These are phyloP conservation scores for Artemisia argyi DNA, from an alignment of 129 eudicot species.

Conservation along the genomic window DNA sequence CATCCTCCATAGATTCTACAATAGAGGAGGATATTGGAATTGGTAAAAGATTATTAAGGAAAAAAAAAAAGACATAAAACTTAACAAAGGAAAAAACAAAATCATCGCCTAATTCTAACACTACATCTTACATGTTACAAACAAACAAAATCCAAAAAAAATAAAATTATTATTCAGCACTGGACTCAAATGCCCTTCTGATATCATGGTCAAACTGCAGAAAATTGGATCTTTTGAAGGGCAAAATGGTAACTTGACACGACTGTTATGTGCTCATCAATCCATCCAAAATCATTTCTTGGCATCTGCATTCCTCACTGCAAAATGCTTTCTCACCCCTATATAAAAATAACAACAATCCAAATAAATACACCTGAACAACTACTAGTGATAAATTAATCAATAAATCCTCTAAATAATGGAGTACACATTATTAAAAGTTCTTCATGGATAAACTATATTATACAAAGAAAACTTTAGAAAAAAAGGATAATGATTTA, in stretches of 20 bases:
- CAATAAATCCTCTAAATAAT: background rate
- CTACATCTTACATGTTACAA: conserved; percentile 27
- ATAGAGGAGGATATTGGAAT: conserved; percentile 19
- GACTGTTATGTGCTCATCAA: conserved; percentile 33
- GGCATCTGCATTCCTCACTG: conserved; percentile 71
- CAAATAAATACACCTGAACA: background rate
- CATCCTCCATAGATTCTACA: conserved; percentile 11
- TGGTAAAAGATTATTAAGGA: conserved; percentile 9
- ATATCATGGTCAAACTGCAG: conserved; percentile 25
- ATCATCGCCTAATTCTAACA: conserved; percentile 29
- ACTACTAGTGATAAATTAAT: background rate
- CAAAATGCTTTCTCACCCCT: conserved; percentile 94
- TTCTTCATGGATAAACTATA: too few relatives aligned
- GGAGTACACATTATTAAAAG: background rate
- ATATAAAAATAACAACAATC: conserved; percentile 17
- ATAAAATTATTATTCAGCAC: conserved; percentile 5
- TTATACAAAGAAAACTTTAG: too few relatives aligned
- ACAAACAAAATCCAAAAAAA: conserved; percentile 26
- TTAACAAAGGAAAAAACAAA: conserved; percentile 31
- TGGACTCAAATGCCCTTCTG: conserved; percentile 20
- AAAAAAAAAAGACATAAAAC: background rate
- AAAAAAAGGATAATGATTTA: too few relatives aligned
- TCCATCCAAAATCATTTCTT: conserved; percentile 68
- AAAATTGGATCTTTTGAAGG: background rate
- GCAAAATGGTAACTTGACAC: conserved; percentile 19